These are phyloP conservation scores for Thymus quinquecostatus DNA, from an alignment of 257 asterid genomes.

Conservation along the genomic window DNA sequence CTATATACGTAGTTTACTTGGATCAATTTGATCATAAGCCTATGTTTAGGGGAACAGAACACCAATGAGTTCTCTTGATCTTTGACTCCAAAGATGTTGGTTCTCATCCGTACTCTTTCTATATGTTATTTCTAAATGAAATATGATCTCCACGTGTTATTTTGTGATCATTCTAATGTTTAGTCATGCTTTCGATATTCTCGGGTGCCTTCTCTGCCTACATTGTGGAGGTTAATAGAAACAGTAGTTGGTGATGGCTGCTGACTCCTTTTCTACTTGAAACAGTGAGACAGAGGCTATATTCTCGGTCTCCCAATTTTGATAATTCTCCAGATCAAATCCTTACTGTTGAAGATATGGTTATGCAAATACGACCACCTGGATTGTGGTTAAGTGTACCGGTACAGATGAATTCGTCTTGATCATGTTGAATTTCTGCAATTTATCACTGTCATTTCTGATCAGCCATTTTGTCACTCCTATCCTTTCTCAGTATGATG, in stretches of 20 bases:
- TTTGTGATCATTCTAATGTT: background rate
- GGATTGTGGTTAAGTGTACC: slow-evolving; percentile 76
- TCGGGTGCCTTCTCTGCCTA: background rate
- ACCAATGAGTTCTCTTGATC: background rate
- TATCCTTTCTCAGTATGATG: slow-evolving; percentile 60
- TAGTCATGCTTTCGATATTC: slow-evolving; percentile 13
- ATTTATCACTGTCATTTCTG: slow-evolving; percentile 14
- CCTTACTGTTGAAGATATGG: slow-evolving; percentile 54
- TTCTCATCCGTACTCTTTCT: background rate
- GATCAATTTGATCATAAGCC: background rate
- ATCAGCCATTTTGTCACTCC: slow-evolving; percentile 23
- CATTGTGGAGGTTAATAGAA: background rate
- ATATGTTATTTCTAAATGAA: background rate
- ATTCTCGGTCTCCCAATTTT: slow-evolving; percentile 53
- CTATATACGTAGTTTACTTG: background rate
- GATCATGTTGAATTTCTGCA: background rate
- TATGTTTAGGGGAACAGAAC: background rate
- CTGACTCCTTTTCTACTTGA: slow-evolving; percentile 34
- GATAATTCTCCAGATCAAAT: slow-evolving; percentile 48
- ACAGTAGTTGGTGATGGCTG: slow-evolving; percentile 16
- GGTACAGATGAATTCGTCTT: slow-evolving; percentile 37
- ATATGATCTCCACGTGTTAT: background rate
- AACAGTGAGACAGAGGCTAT: slow-evolving; percentile 70
- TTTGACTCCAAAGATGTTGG: background rate
- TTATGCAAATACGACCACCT: slow-evolving; percentile 39